Conservation (phyloP, 306 rosid genomes). For the Prinsepia uniflora region DNA sequence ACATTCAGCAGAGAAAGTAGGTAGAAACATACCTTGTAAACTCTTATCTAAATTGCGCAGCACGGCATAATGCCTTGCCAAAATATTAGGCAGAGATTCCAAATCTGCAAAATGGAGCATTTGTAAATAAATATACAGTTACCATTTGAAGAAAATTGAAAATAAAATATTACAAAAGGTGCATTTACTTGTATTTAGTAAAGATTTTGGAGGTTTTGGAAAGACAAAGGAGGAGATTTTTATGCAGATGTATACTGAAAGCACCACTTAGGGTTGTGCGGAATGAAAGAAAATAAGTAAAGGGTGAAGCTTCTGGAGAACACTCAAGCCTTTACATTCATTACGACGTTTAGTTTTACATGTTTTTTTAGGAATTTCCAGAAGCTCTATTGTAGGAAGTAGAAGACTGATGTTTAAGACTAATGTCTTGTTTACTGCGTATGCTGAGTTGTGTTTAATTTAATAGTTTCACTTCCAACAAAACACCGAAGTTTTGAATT, state of each 20-base stretch:
- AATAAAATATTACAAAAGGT: too few species aligned
- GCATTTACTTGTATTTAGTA: background rate
- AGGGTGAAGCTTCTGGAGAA: background rate
- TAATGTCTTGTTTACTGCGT: background rate
- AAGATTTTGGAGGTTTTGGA: background rate
- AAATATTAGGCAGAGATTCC: conserved; percentile 79
- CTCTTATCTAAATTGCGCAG: conserved; percentile 87
- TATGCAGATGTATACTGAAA: background rate
- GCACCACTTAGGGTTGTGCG: background rate
- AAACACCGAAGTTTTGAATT: too few species aligned
- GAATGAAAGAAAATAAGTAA: background rate
- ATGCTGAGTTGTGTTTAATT: background rate
- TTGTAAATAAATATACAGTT: too few species aligned
- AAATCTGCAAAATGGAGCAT: conserved; percentile 45
- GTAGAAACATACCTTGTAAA: conserved; percentile 56
- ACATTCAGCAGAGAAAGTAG: background rate
- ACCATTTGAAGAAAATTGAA: too few species aligned
- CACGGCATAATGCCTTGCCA: conserved; percentile 80
- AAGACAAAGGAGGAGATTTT: background rate
- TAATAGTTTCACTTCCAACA: background rate
- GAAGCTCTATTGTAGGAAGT: background rate
- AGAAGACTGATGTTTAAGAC: background rate
- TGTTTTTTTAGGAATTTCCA: background rate
- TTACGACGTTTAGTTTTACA: background rate
- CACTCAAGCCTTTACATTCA: background rate